phyloP scores from a whole-genome alignment of 2,329 filamentous ascomycete genomes.

The Aspergillus fructus region DNA sequence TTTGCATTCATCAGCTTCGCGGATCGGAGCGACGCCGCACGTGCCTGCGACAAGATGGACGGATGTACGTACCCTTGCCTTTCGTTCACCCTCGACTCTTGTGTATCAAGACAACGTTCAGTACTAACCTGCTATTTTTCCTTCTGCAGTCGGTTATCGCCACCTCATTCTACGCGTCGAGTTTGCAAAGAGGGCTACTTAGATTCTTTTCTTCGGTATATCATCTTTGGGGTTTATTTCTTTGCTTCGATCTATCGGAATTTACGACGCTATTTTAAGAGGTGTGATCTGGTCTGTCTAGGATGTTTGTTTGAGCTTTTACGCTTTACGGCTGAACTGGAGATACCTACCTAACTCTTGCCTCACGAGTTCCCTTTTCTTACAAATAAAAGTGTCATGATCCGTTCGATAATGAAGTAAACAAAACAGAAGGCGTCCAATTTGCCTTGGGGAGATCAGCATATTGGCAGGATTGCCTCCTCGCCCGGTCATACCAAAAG shows the following conservation, averaged over 20 bases:
- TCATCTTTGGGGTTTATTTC: slow-evolving; percentile 6
- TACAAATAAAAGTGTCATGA: slow-evolving; percentile 3
- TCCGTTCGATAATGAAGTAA: slow-evolving; percentile 1
- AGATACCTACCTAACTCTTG: neutral
- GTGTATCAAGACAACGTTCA: neutral
- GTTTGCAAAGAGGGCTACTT: slow-evolving; percentile 50
- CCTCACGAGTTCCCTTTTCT: neutral
- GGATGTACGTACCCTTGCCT: slow-evolving; percentile 60
- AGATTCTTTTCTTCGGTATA: slow-evolving; percentile 19
- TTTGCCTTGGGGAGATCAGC: neutral
- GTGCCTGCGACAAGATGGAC: slow-evolving; percentile 97
- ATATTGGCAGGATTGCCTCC: neutral
- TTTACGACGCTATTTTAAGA: slow-evolving; percentile 5
- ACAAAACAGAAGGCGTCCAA: neutral
- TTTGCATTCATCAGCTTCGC: slow-evolving; percentile 99
- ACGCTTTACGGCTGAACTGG: neutral
- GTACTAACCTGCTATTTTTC: slow-evolving; percentile 6
- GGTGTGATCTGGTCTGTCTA: neutral
- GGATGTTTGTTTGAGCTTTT: neutral
- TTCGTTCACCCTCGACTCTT: neutral
- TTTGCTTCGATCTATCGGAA: neutral
- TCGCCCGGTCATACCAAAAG: too few relatives aligned
- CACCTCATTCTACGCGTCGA: slow-evolving; percentile 54
- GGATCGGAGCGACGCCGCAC: slow-evolving; percentile 83
- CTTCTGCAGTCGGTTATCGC: slow-evolving; percentile 47